These are phyloP conservation scores for Zelopaecilomyces penicillatus DNA, from an alignment of 2,329 filamentous ascomycete genomes.

Conservation along the genomic window DNA sequence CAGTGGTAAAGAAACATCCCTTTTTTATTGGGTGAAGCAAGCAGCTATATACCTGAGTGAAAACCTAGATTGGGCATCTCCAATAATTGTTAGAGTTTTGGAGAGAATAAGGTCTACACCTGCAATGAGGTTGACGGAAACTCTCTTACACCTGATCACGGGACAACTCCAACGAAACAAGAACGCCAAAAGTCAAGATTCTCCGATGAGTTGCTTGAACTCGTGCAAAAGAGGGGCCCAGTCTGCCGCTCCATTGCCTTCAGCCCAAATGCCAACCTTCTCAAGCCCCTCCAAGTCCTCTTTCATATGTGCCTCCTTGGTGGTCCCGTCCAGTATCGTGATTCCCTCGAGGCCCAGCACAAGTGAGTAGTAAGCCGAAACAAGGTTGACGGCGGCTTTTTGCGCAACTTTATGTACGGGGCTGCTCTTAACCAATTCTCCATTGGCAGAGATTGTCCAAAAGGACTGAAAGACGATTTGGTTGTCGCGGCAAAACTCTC, in stretches of 20 bases:
- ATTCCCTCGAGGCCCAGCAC: constrained; percentile 37
- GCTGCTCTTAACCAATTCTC: constrained; percentile 24
- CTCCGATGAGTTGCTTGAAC: constrained; percentile 36
- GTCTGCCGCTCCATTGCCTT: constrained; percentile 30
- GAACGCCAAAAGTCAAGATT: constrained; percentile 6
- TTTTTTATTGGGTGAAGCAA: too few relatives aligned
- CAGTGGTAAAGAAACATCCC: too few relatives aligned
- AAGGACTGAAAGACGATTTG: constrained; percentile 44
- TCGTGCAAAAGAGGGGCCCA: constrained; percentile 41
- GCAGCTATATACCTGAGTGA: too few relatives aligned
- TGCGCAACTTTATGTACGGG: constrained; percentile 44
- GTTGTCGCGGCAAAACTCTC: constrained; percentile 38
- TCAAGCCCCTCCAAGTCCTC: constrained; percentile 38
- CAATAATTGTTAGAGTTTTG: too few relatives aligned
- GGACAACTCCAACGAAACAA: too few relatives aligned
- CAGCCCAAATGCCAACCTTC: constrained; percentile 33
- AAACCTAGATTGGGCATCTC: too few relatives aligned
- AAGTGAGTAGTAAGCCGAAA: constrained; percentile 39
- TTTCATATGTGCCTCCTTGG: constrained; percentile 37
- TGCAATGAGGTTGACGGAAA: too few relatives aligned
- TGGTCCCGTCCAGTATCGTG: constrained; percentile 39
- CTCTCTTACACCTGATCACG: too few relatives aligned
- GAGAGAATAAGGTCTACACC: too few relatives aligned
- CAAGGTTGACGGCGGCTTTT: constrained; percentile 24
- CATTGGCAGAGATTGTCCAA: constrained; percentile 45